phyloP scores from a whole-genome alignment of 371 early-diverging fungal species.

The Globomyces sp. region DNA sequence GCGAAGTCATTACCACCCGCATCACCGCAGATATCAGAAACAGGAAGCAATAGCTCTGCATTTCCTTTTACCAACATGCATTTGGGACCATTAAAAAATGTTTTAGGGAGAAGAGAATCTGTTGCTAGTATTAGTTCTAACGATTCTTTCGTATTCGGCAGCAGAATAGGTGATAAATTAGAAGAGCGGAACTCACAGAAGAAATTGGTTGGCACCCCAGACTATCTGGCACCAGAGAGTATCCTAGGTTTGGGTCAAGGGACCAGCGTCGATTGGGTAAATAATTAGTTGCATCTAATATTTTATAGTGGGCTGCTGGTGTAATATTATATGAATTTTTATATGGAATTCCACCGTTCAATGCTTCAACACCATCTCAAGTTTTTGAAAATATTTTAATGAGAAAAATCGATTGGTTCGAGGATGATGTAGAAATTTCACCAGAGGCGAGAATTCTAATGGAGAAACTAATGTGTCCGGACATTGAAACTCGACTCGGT shows the following conservation, averaged over 20 bases:
- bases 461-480: slow-evolving; percentile 70
- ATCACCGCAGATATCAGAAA: slow-evolving; percentile 1
- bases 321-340: slow-evolving; percentile 88
- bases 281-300: slow-evolving; percentile 15
- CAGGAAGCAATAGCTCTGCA: not conserved
- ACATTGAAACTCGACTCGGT: slow-evolving; percentile 77
- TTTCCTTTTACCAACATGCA: not conserved
- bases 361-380: slow-evolving; percentile 76
- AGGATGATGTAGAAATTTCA: slow-evolving; percentile 67
- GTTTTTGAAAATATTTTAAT: slow-evolving; percentile 86
- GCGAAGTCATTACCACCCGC: slow-evolving; percentile 6
- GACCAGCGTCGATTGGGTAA: slow-evolving; percentile 87
- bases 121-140: not conserved
- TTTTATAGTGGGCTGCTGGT: slow-evolving; percentile 80
- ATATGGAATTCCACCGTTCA: slow-evolving; percentile 86
- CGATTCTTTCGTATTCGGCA: slow-evolving; percentile 23
- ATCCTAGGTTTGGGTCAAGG: slow-evolving; percentile 85
- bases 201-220: slow-evolving; percentile 90
- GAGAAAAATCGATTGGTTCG: slow-evolving; percentile 61
- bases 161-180: slow-evolving; percentile 27
- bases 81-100: not conserved
- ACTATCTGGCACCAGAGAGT: slow-evolving; percentile 95
- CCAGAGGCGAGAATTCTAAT: slow-evolving; percentile 87
- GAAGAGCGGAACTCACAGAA: slow-evolving; percentile 31
- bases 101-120: slow-evolving; percentile 11